A percentile compares a stretch with the other conserved stretches of the same genome.
Evolutionary conservation across 2,329 filamentous ascomycete genomes (phyloP).

Genomic region (Aspergillus floridensis): DNA sequence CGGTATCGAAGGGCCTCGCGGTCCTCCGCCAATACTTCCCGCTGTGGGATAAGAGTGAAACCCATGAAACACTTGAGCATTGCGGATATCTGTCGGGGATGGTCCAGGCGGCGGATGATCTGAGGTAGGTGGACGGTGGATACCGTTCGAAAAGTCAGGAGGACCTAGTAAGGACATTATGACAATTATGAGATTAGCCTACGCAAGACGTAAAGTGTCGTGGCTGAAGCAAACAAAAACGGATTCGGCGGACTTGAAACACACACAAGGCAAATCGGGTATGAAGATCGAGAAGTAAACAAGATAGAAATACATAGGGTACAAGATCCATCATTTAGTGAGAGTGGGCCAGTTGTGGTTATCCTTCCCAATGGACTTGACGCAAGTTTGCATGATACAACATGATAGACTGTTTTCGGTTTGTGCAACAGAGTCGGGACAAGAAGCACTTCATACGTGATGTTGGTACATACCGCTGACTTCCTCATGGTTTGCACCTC

Average conservation of each 20-base stretch:
- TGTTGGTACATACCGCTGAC: constrained; percentile 98
- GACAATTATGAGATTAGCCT: constrained; percentile 40
- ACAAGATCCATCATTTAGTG: constrained; percentile 6
- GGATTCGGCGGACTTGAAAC: constrained; percentile 18
- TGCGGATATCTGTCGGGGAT: constrained; percentile 66
- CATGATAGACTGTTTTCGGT: constrained; percentile 15
- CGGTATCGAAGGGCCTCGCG: constrained; percentile 59
- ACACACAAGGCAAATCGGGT: constrained; percentile 4
- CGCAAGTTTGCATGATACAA: constrained; percentile 9
- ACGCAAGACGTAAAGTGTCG: constrained; percentile 33
- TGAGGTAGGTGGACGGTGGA: constrained; percentile 63
- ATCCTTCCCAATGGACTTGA: constrained; percentile 6
- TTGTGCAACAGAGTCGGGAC: constrained; percentile 8
- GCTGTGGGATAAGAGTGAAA: constrained; percentile 64
- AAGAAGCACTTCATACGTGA: constrained; percentile 67
- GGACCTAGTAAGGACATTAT: constrained; percentile 32
- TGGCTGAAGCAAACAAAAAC: constrained; percentile 13
- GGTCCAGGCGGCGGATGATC: constrained; percentile 47
- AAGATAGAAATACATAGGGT: constrained; percentile 15
- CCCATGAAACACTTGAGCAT: constrained; percentile 69
- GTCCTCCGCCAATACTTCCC: constrained; percentile 52
- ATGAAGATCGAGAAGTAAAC: constrained; percentile 7
- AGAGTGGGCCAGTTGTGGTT: constrained; percentile 2
- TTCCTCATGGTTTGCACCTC: constrained; percentile 60
- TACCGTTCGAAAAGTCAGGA: constrained; percentile 46